Evolutionary conservation across 1,284 basidiomycete species (phyloP).

Genomic region (Irpex sp.): DNA sequence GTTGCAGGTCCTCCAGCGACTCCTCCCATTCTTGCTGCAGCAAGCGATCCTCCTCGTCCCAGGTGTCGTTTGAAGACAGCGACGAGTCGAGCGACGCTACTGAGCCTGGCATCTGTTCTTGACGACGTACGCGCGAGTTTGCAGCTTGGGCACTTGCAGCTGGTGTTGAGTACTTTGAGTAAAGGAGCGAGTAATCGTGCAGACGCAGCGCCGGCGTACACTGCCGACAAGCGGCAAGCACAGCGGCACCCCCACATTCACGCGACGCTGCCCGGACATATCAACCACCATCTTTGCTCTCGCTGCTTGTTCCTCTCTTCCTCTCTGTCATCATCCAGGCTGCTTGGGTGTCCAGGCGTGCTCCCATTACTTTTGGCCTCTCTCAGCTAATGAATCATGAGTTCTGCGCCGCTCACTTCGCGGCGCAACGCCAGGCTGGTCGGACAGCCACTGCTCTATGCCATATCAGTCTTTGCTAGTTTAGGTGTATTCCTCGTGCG

Average conservation of each 20-base stretch:
- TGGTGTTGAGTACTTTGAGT: neutral
- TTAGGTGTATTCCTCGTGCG: slow-evolving; percentile 85
- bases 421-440: slow-evolving; percentile 53
- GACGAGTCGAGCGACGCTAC: slow-evolving; percentile 40
- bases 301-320: slow-evolving; percentile 6
- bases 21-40: slow-evolving; percentile 94
- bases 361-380: slow-evolving; percentile 5
- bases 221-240: neutral
- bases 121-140: neutral
- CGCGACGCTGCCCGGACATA: neutral
- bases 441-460: slow-evolving; percentile 79
- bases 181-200: neutral
- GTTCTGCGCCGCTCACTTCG: slow-evolving; percentile 16
- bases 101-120: slow-evolving; percentile 38
- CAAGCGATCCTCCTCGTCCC: slow-evolving; percentile 69
- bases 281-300: neutral
- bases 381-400: slow-evolving; percentile 29
- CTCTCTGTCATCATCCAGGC: neutral
- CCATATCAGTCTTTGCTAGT: slow-evolving; percentile 81
- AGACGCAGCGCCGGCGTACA: neutral
- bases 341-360: slow-evolving; percentile 1
- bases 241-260: neutral
- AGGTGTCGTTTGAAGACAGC: slow-evolving; percentile 42
- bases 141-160: neutral
- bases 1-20: slow-evolving; percentile 78